Base-by-base conservation (phyloP, 768 basidiomycete species). In the Flagelloscypha sp. region DNA sequence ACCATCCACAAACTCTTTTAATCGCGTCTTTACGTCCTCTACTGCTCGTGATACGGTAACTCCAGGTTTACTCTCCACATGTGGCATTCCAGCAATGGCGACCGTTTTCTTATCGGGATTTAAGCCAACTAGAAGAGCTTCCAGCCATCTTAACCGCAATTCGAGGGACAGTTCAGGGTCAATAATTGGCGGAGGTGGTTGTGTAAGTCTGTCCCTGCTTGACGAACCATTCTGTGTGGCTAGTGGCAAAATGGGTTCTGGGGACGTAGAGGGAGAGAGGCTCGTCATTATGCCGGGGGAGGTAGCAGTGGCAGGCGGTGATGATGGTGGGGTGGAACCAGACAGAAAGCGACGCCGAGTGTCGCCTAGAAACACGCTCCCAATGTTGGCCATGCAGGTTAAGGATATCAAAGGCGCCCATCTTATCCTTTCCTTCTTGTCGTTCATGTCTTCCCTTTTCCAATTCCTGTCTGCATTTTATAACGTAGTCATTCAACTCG, bases 341-440 rank as follows among this genome's bases (percentile, higher is more conserved):
- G 70, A 73, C 9, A 82, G 55, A 27, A 79, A 57, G 27, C 82
- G 76, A 46, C 70, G 67, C 43, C 81, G 77, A 6, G 76, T 56
- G 61, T 88, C 86, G 38, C 85, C 86, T 36, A 88, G 67, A 57
- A 88, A 88, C 16, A 82, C 84, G 49, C 81, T 84, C 33, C 85
- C 84, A 36, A 87, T 70, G 45, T 54, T 63, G 30, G 74, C 58
- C 74, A 75, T 73, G 35, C 34, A 30, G 25, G n/a, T n/a, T n/a
- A n/a, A n/a, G n/a, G n/a, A n/a, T n/a, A n/a, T n/a, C n/a, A n/a
- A n/a, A n/a, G n/a, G n/a, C n/a, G n/a, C n/a, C n/a, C n/a, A n/a
- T n/a, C n/a, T n/a, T n/a, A n/a, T n/a, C n/a, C n/a, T n/a, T n/a
- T n/a, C n/a, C n/a, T n/a, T n/a, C n/a, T n/a, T n/a, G n/a, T n/a